These are phyloP conservation scores for Hyphopichia fennica DNA, from an alignment of 1,139 yeast species.

Conservation along the genomic window DNA sequence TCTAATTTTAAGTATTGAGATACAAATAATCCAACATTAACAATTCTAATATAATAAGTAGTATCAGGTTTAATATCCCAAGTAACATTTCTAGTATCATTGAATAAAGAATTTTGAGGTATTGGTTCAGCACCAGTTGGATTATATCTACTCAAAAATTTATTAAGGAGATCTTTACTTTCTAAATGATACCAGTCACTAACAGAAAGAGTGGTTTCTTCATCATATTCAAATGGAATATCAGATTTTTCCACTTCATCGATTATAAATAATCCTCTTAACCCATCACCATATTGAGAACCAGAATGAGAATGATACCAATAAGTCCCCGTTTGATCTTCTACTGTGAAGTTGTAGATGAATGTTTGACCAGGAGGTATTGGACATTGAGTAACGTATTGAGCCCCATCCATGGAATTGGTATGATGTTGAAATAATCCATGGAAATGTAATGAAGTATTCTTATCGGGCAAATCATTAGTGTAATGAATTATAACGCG, in stretches of 20 bases:
- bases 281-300: constrained; percentile 89
- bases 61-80: constrained; percentile 75
- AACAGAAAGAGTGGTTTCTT: constrained; percentile 66
- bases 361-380: constrained; percentile 71
- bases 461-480: constrained; percentile 64
- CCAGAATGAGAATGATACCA: constrained; percentile 95
- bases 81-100: constrained; percentile 71
- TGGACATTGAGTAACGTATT: constrained; percentile 84
- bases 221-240: constrained; percentile 62
- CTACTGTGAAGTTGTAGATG: constrained; percentile 77
- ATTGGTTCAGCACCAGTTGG: constrained; percentile 98
- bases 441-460: constrained; percentile 86
- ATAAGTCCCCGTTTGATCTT: constrained; percentile 79
- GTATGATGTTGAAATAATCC: constrained; percentile 82
- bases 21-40: constrained; percentile 83
- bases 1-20: constrained; percentile 85
- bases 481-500: constrained; percentile 65
- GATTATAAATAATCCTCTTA: constrained; percentile 78
- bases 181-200: constrained; percentile 85
- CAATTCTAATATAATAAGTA: constrained; percentile 75
- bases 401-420: constrained; percentile 84
- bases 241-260: constrained; percentile 49
- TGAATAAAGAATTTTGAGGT: constrained; percentile 75
- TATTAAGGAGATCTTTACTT: constrained; percentile 49
- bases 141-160: constrained; percentile 69